Base-by-base conservation (phyloP, 768 basidiomycete genomes). In the Termitomyces eurrhizus region DNA sequence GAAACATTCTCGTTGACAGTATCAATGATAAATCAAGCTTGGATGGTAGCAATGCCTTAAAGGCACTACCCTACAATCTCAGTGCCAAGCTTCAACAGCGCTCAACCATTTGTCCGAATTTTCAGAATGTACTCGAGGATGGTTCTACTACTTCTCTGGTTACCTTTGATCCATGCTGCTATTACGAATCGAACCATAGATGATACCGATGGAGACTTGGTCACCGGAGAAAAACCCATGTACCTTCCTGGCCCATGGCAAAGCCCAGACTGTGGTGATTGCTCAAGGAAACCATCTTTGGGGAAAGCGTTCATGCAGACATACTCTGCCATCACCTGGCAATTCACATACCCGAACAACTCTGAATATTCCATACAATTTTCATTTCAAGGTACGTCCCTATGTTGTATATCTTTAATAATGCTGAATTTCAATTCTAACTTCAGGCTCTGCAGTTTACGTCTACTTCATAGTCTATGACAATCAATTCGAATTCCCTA, bases 391-490 rank as follows among this genome's bases (percentile, higher is more conserved):
- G 62, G 67, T 63, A 36, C 8, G 45, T 24, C 1, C 6, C 29
- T 29, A 29, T 29, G 29, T 29, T 29, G 29, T 29, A 29, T 3
- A 29, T 29, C 29, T 29, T 29, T 2, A 29, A 29, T 14, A 24
- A 24, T 2, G 21, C 41, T 37, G 2, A 6, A 45, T 2, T 42
- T 21, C n/a, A 8, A 21, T 12, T 56, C 11, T 9, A 45, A 7
- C 33, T 33, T 46, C 42, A 78, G 76, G 75, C 16, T 72, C 70
- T n/a, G 76, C 74, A 1, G 67, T 77, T 11, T 76, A 76, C 55
- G 71, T 77, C 16, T 78, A 69, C 56, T 76, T 78, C 46, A 73
- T 77, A 35, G 73, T 76, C 4, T 29, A 29, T 29, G 29, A 29
- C 29, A 29, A 29, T 29, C 29, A 29, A 29, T 29, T 29, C 4